phyloP scores from a whole-genome alignment of 2,329 filamentous ascomycete genomes.

The Phoma sp. region DNA sequence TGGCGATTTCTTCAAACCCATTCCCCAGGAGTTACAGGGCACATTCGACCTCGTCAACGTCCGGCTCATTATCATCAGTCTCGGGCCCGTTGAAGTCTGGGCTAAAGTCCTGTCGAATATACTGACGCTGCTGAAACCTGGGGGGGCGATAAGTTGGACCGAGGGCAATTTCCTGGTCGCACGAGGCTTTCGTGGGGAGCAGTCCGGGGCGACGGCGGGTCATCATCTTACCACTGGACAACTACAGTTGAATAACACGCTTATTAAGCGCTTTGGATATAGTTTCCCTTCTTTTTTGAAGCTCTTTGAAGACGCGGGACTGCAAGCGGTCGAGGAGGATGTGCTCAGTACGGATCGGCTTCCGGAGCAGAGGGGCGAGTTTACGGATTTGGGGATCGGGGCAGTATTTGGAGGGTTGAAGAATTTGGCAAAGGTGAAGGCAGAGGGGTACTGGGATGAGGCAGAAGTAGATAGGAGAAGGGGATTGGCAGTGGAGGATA shows the following conservation, averaged over 20 bases:
- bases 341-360: constrained; percentile 38
- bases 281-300: constrained; percentile 31
- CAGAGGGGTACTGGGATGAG: constrained; percentile 34
- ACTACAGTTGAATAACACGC: constrained; percentile 28
- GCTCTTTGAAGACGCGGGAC: constrained; percentile 28
- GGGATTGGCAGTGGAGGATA: constrained; percentile 28
- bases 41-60: constrained; percentile 42
- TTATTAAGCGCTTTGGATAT: constrained; percentile 32
- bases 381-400: constrained; percentile 39
- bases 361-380: constrained; percentile 30
- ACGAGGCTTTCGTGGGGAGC: constrained; percentile 29
- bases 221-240: constrained; percentile 31
- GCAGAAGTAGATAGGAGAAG: constrained; percentile 28
- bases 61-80: constrained; percentile 39
- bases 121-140: constrained; percentile 37
- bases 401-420: constrained; percentile 35
- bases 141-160: constrained; percentile 39
- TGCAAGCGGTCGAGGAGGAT: constrained; percentile 32
- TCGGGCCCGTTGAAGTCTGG: constrained; percentile 34
- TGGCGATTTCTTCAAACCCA: constrained; percentile 38
- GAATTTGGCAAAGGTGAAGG: constrained; percentile 32
- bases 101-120: constrained; percentile 31
- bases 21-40: constrained; percentile 34
- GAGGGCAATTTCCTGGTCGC: constrained; percentile 38
- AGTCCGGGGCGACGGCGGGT: constrained; percentile 24